These are phyloP conservation scores for Penicillium tannophilum DNA, from an alignment of 495 filamentous ascomycete species.

Conservation along the genomic window DNA sequence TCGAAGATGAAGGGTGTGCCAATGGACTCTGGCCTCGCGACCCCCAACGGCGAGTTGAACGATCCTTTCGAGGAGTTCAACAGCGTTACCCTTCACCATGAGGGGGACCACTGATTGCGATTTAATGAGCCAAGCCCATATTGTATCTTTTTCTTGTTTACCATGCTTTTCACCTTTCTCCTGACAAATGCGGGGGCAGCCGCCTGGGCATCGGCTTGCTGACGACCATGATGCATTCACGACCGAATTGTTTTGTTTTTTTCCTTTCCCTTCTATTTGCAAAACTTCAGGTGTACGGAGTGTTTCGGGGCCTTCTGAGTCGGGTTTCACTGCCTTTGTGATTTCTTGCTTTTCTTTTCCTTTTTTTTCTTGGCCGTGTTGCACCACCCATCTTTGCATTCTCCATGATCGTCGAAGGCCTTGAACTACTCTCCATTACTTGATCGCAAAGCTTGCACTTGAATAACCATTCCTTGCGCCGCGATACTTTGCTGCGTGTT, in stretches of 20 bases:
- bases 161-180: conserved; percentile 17
- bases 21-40: conserved; percentile 80
- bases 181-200: conserved; percentile 24
- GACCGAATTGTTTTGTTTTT: conserved; percentile 27
- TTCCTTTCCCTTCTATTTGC: conserved; percentile 19
- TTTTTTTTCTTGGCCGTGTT: conserved; percentile 19
- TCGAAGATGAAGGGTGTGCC: conserved; percentile 72
- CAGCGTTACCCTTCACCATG: conserved; percentile 95
- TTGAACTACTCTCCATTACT: conserved; percentile 11
- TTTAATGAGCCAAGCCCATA: conserved; percentile 11
- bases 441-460: conserved; percentile 1
- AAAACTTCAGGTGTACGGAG: conserved; percentile 33
- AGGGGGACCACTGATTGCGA: conserved; percentile 63
- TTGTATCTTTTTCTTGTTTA: conserved; percentile 18
- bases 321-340: conserved; percentile 19
- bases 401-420: conserved; percentile 14
- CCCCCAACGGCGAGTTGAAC: conserved; percentile 78
- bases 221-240: conserved; percentile 47
- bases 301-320: conserved; percentile 27
- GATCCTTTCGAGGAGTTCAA: conserved; percentile 99
- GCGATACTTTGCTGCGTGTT: conserved; percentile 9
- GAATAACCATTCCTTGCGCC: conserved; percentile 14
- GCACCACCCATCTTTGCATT: conserved; percentile 22
- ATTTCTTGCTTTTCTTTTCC: neutral
- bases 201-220: conserved; percentile 33